These are phyloP conservation scores for Spinellus fusiger DNA, from an alignment of 192 early-diverging fungal genomes.

Conservation along the genomic window DNA sequence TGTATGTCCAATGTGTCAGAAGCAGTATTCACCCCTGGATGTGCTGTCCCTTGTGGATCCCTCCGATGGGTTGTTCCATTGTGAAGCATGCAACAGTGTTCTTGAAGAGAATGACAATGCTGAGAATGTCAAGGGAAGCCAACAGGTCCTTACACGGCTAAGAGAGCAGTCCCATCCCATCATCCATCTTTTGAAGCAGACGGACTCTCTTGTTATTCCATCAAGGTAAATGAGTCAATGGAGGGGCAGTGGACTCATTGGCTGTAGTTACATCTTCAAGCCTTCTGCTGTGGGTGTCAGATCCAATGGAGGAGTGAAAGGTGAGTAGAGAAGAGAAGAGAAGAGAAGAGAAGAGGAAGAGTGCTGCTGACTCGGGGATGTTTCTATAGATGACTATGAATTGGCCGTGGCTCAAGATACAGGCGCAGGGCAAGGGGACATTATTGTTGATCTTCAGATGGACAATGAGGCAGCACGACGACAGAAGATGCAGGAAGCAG, in stretches of 20 bases:
- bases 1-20: constrained; percentile 54
- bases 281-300: constrained; percentile 38
- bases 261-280: constrained; percentile 31
- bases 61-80: constrained; percentile 42
- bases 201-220: constrained; percentile 62
- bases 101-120: constrained; percentile 59
- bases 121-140: constrained; percentile 48
- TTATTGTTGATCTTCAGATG: constrained; percentile 65
- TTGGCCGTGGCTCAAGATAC: constrained; percentile 60
- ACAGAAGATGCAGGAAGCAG: constrained; percentile 56
- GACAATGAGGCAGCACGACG: constrained; percentile 64
- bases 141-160: constrained; percentile 52
- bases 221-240: constrained; percentile 30
- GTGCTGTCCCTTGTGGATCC: constrained; percentile 45
- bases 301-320: constrained; percentile 33
- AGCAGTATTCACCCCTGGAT: constrained; percentile 56
- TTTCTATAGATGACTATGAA: constrained; percentile 44
- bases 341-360: neutral
- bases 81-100: constrained; percentile 53
- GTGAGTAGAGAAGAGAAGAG: constrained; percentile 15
- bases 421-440: constrained; percentile 55
- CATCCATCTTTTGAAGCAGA: constrained; percentile 64
- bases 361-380: neutral
- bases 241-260: neutral
- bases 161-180: constrained; percentile 69